Evolutionary conservation across 768 basidiomycete genomes (phyloP).

Genomic region (Tylopilus cervinicoccineus): DNA sequence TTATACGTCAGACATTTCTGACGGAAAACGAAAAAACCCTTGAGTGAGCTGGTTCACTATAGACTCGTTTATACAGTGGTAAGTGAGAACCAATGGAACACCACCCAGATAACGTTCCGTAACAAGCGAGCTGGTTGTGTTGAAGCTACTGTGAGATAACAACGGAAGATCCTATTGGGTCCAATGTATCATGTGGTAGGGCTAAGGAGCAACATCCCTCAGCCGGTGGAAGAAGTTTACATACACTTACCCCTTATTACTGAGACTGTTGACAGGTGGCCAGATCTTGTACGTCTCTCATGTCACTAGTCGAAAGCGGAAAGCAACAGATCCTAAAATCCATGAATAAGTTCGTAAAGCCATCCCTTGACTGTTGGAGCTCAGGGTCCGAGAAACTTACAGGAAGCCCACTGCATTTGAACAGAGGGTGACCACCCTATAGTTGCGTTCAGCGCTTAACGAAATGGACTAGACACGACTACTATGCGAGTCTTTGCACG

Average conservation of each 20-base stretch:
- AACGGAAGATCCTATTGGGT: neutral
- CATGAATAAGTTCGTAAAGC: neutral
- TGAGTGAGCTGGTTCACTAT: neutral
- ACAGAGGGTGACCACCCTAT: no score
- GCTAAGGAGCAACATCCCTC: neutral
- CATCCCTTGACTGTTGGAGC: neutral
- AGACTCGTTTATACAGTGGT: neutral
- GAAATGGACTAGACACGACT: no score
- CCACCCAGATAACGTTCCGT: neutral
- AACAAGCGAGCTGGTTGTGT: neutral
- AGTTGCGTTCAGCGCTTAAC: no score
- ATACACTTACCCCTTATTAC: neutral
- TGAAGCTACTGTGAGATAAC: neutral
- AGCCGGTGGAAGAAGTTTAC: conserved; percentile 1
- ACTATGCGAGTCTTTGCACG: no score
- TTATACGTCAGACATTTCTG: neutral
- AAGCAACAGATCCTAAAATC: neutral
- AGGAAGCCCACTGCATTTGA: neutral
- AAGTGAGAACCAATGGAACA: neutral
- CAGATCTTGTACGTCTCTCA: neutral
- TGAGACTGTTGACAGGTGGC: neutral
- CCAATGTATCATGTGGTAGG: neutral
- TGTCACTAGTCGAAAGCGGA: neutral
- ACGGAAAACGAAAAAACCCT: neutral
- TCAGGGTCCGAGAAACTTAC: neutral